Conservation (phyloP, 1,284 basidiomycete species). For the Pascua guehoae region DNA sequence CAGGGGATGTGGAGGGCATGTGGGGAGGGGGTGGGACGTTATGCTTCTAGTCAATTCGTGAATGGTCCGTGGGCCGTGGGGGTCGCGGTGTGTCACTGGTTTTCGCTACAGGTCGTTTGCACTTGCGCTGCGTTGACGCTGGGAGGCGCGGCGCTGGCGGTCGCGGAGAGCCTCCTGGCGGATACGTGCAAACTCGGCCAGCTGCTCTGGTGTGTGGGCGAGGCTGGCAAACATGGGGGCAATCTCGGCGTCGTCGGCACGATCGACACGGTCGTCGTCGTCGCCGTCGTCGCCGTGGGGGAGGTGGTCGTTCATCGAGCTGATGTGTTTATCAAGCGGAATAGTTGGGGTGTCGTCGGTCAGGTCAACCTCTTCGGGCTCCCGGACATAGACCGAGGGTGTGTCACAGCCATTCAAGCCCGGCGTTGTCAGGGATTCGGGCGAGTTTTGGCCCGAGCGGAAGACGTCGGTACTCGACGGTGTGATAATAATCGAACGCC, state of each 20-base stretch:
- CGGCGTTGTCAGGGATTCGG: not conserved
- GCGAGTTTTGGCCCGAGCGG: not conserved
- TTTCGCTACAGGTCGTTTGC: slow-evolving; percentile 7
- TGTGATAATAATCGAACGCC: slow-evolving; percentile 12
- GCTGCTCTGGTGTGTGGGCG: slow-evolving; percentile 42
- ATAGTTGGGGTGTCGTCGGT: not conserved
- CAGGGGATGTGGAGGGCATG: no score
- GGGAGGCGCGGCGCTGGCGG: slow-evolving; percentile 6
- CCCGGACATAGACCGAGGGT: no score
- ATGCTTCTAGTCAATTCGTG: no score
- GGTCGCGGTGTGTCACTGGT: no score
- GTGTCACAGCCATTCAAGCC: no score
- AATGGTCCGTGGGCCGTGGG: no score
- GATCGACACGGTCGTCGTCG: not conserved
- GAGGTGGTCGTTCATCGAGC: not conserved
- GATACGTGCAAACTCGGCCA: slow-evolving; percentile 38
- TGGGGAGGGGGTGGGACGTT: no score
- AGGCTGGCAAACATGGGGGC: slow-evolving; percentile 40
- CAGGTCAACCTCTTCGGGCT: no score
- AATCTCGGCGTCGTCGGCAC: slow-evolving; percentile 2
- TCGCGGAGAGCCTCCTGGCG: slow-evolving; percentile 22
- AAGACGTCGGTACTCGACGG: slow-evolving; percentile 10
- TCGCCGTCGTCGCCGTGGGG: not conserved
- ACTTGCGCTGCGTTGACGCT: not conserved
- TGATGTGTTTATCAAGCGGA: not conserved